Evolutionary conservation across 2,329 filamentous ascomycete genomes (phyloP).

Genomic region (Magnaporthales sp.): DNA sequence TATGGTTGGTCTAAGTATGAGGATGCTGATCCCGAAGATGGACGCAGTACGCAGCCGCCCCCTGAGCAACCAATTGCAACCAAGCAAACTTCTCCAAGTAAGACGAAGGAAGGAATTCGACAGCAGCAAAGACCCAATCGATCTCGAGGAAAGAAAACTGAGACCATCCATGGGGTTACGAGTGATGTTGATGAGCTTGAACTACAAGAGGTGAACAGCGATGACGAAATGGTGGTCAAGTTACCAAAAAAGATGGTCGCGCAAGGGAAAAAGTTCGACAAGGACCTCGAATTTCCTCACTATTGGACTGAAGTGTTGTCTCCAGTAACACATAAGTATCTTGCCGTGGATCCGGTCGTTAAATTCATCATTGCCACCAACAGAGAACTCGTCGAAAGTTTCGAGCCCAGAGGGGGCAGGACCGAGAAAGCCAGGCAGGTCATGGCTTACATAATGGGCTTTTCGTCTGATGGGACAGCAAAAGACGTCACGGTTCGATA

Average conservation of each 20-base stretch:
- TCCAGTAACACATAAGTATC: constrained; percentile 67
- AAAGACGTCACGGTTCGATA: constrained; percentile 95
- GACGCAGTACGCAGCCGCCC: constrained; percentile 6
- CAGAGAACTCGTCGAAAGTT: constrained; percentile 60
- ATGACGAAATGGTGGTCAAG: constrained; percentile 52
- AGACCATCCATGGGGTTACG: not conserved
- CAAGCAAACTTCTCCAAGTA: not conserved
- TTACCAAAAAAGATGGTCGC: constrained; percentile 8
- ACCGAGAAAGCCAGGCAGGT: constrained; percentile 83
- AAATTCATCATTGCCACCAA: constrained; percentile 62
- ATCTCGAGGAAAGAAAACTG: not conserved
- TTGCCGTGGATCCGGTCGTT: constrained; percentile 70
- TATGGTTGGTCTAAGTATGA: constrained; percentile 88
- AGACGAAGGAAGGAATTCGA: not conserved
- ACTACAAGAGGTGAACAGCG: constrained; percentile 42
- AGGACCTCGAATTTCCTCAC: constrained; percentile 72
- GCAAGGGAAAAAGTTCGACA: constrained; percentile 46
- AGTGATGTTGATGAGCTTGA: constrained; percentile 38
- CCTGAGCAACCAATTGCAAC: not conserved
- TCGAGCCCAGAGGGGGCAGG: constrained; percentile 76
- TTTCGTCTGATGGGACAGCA: constrained; percentile 74
- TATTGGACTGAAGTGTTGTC: constrained; percentile 94
- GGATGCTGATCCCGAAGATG: constrained; percentile 53
- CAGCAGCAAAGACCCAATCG: not conserved
- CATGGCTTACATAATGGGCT: constrained; percentile 81